Conservation (phyloP, 495 filamentous ascomycete species). For the Physcia stellaris region DNA sequence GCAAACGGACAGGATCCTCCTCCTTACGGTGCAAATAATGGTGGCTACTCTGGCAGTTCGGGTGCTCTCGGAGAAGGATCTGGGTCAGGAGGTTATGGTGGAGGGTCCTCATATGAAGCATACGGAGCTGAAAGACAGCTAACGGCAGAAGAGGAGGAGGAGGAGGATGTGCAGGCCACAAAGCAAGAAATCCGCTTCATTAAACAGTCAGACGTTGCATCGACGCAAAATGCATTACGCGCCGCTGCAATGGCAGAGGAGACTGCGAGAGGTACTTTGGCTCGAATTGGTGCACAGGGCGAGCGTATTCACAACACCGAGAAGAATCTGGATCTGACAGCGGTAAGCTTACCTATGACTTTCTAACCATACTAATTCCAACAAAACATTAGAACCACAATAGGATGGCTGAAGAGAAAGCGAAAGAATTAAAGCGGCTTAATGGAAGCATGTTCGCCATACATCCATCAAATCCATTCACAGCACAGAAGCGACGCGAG, state of each 20-base stretch:
- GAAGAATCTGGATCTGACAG: conserved; percentile 55
- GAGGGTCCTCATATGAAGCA: conserved; percentile 40
- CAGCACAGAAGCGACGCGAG: conserved; percentile 37
- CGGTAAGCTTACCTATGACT: too few relatives aligned
- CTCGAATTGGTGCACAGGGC: conserved; percentile 56
- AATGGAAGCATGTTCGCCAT: conserved; percentile 78
- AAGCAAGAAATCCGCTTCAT: conserved; percentile 64
- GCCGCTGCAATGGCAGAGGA: conserved; percentile 57
- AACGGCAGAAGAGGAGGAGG: conserved; percentile 60
- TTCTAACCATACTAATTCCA: too few relatives aligned
- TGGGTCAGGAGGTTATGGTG: conserved; percentile 36
- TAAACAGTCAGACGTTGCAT: conserved; percentile 61
- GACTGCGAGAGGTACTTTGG: conserved; percentile 54
- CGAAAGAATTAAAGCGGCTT: conserved; percentile 58
- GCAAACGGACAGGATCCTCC: conserved; percentile 24
- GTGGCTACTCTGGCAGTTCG: too few relatives aligned
- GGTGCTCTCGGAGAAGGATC: conserved; percentile 25
- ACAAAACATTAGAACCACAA: too few relatives aligned
- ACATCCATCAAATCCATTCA: conserved; percentile 63
- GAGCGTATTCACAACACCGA: conserved; percentile 70
- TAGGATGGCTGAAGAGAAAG: conserved; percentile 58
- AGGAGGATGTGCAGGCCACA: conserved; percentile 51
- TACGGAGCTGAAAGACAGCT: conserved; percentile 54
- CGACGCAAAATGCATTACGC: conserved; percentile 53
- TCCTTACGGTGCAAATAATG: conserved; percentile 14